A percentile compares a stretch with the other conserved stretches of the same genome.
Conservation (phyloP, 2,329 filamentous ascomycete genomes). For the Phialemoniopsis sp. region DNA sequence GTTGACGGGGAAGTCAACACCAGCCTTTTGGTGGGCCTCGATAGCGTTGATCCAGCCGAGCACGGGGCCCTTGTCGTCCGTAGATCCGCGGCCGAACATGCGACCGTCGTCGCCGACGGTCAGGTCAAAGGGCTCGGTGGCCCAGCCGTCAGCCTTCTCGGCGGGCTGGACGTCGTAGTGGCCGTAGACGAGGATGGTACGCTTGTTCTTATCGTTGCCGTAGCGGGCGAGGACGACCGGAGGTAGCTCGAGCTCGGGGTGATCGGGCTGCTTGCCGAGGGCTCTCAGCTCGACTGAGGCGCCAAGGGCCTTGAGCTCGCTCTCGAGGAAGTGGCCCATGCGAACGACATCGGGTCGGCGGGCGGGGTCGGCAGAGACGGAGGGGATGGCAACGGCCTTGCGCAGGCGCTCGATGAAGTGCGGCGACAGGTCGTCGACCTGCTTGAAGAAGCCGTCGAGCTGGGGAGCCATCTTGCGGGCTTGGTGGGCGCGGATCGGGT, state of each 20-base stretch:
- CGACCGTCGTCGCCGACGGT: slow-evolving; percentile 84
- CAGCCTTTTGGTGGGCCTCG: slow-evolving; percentile 93
- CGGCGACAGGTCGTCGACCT: slow-evolving; percentile 77
- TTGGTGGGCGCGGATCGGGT: slow-evolving; percentile 53
- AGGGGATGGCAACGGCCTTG: slow-evolving; percentile 93
- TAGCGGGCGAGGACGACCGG: slow-evolving; percentile 91
- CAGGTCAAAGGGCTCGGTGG: slow-evolving; percentile 88
- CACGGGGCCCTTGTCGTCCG: slow-evolving; percentile 97
- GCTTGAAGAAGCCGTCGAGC: slow-evolving; percentile 87
- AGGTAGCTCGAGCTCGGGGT: slow-evolving; percentile 85
- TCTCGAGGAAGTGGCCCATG: slow-evolving; percentile 90
- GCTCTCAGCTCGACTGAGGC: slow-evolving; percentile 82
- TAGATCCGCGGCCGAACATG: slow-evolving; percentile 94
- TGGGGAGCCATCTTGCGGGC: slow-evolving; percentile 80
- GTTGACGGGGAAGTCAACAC: slow-evolving; percentile 93
- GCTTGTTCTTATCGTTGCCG: slow-evolving; percentile 86
- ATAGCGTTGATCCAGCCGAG: slow-evolving; percentile 98
- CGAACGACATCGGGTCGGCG: slow-evolving; percentile 88
- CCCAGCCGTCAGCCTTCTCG: slow-evolving; percentile 89
- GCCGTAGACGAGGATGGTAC: slow-evolving; percentile 93
- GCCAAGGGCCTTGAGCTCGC: slow-evolving; percentile 78
- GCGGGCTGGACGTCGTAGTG: slow-evolving; percentile 99
- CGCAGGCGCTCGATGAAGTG: slow-evolving; percentile 86
- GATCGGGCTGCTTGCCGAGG: slow-evolving; percentile 87
- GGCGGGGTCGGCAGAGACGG: slow-evolving; percentile 86